Evolutionary conservation across 129 eudicot species (phyloP).

Genomic region (Glebionis coronaria): DNA sequence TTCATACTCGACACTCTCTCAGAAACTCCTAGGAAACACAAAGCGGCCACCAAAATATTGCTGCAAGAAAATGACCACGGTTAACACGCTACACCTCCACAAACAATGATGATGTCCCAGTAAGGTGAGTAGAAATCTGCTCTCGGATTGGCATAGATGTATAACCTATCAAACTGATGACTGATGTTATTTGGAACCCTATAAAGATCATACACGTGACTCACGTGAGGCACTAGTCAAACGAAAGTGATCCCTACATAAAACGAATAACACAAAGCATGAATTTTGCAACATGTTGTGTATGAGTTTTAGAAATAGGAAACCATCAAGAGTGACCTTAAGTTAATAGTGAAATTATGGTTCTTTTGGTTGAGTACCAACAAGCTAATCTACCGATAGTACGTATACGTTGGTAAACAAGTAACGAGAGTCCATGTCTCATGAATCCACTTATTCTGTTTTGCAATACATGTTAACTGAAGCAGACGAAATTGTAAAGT

Average conservation of each 20-base stretch:
- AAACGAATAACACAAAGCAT: constrained; percentile 36
- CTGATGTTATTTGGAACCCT: constrained; percentile 35
- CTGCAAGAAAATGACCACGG: constrained; percentile 47
- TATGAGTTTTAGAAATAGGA: constrained; percentile 67
- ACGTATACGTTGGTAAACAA: constrained; percentile 43
- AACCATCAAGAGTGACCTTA: constrained; percentile 69
- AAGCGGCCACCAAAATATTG: constrained; percentile 65
- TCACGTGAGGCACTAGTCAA: constrained; percentile 59
- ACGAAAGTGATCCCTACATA: constrained; percentile 61
- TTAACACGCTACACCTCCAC: constrained; percentile 48
- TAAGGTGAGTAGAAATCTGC: constrained; percentile 51
- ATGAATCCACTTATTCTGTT: constrained; percentile 33
- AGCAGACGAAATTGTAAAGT: constrained; percentile 54
- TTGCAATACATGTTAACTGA: constrained; percentile 59
- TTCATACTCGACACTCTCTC: constrained; percentile 35
- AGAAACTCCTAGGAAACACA: constrained; percentile 45
- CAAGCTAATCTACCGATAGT: constrained; percentile 41
- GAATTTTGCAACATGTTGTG: constrained; percentile 53
- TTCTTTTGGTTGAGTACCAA: constrained; percentile 38
- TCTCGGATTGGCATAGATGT: constrained; percentile 48
- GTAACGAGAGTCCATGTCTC: constrained; percentile 44
- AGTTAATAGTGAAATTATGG: constrained; percentile 19
- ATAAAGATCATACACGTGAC: constrained; percentile 66
- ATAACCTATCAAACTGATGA: constrained; percentile 27
- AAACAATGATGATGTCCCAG: constrained; percentile 51